Evolutionary conservation across 306 rosid species (phyloP), one percentile per base, ranked within the genome.

Genomic region (Senna tora): DNA sequence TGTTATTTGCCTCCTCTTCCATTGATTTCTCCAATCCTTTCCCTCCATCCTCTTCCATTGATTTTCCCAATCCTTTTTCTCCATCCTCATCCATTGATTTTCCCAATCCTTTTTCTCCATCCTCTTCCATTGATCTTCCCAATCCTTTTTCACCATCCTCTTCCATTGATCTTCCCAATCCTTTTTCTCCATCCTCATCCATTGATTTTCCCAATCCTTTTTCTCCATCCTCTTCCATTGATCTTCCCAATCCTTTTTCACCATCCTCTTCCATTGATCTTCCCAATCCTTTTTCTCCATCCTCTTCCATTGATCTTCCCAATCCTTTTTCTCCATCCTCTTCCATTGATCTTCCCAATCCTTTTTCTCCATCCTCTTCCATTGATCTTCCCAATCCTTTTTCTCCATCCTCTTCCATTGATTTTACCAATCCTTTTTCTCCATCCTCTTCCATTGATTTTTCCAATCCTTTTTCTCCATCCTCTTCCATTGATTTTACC

Each of bases 281-380:
- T n/a, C 32, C 64, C n/a, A 41, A 32, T 58, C 16, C 42, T 7
- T 14, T 58, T 58, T 58, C 21, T 58, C 64, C 64, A 58, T 32
- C 43, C 39, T 20, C 84, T 76, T 65, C 80, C 47, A 47, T 42
- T 77, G 36, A 57, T 33, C n/a, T 59, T 16, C 33, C 65, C 16
- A 45, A 34, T 59, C 17, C 73, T 51, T 77, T 65, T 36, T 73
- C 52, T 43, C 17, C 65, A 19, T 68, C 69, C 36, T 71, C 71
- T 33, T 71, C 50, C 52, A 71, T n/a, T 15, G 54, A 38, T 34
- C 19, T 57, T 13, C 67, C 75, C 54, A 34, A 59, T 34, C 14
- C 69, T n/a, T 69, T 74, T 33, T 53, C 57, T 45, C n/a, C 50
- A 8, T 58, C 80, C 69, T 70, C 57, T 32, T 79, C 85, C 51